Evolutionary conservation across 176 grass and related monocot genomes (phyloP).

Genomic region (Pontederia crassipes): DNA sequence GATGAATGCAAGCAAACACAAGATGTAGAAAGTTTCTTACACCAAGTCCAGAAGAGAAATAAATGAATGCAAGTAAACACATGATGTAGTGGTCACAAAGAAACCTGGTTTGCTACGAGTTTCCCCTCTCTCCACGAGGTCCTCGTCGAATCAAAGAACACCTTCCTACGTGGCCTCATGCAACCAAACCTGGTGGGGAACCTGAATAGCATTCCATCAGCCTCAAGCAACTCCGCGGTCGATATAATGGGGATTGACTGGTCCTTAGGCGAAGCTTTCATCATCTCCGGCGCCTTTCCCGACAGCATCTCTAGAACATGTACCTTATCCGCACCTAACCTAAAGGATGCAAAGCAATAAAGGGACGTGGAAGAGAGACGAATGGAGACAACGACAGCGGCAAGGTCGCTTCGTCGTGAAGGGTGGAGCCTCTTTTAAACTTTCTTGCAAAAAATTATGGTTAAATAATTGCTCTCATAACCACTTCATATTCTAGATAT

Average conservation of each 20-base stretch:
- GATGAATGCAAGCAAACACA: too few relatives aligned
- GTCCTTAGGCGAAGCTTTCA: constrained; percentile 9
- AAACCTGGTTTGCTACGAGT: constrained; percentile 13
- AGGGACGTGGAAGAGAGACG: too few relatives aligned
- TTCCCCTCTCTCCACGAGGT: constrained; percentile 10
- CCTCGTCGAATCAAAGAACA: constrained; percentile 14
- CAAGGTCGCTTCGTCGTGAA: too few relatives aligned
- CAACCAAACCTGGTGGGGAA: constrained; percentile 13
- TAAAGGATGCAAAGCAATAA: too few relatives aligned
- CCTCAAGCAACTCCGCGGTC: not conserved
- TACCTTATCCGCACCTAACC: too few relatives aligned
- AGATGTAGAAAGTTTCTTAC: too few relatives aligned
- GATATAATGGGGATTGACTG: constrained; percentile 7
- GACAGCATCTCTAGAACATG: constrained; percentile 9
- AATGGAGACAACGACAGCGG: too few relatives aligned
- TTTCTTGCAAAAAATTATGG: too few relatives aligned
- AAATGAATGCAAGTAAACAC: not conserved
- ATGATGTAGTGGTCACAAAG: constrained; percentile 7
- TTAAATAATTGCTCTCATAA: too few relatives aligned
- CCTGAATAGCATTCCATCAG: constrained; percentile 18
- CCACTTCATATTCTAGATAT: too few relatives aligned
- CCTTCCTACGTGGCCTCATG: constrained; percentile 16
- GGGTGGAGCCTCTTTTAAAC: too few relatives aligned
- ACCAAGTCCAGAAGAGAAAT: not conserved
- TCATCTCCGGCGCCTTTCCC: constrained; percentile 8